These are phyloP conservation scores for Aquanectria penicillioides DNA, from an alignment of 2,329 filamentous ascomycete genomes.

Conservation along the genomic window DNA sequence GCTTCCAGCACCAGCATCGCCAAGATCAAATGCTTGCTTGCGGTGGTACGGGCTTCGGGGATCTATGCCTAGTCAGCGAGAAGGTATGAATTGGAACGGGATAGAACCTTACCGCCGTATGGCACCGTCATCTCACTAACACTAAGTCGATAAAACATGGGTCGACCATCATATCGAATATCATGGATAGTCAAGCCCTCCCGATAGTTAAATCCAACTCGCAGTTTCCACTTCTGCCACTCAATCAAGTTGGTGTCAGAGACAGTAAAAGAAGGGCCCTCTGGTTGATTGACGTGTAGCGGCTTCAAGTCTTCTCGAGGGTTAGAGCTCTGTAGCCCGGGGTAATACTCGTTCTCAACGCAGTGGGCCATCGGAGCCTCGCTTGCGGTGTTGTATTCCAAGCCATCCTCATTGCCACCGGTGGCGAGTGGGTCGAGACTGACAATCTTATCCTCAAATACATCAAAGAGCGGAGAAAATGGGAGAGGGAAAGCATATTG, in stretches of 20 bases:
- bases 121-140: conserved; percentile 77
- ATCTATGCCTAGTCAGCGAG: too few species aligned
- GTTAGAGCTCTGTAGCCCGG: conserved; percentile 49
- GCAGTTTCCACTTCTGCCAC: conserved; percentile 77
- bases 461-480: conserved; percentile 24
- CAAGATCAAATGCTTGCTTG: conserved; percentile 75
- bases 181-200: conserved; percentile 78
- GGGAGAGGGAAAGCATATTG: conserved; percentile 31
- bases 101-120: too few species aligned
- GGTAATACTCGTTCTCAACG: conserved; percentile 58
- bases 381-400: conserved; percentile 3
- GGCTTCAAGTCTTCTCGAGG: conserved; percentile 69
- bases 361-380: conserved; percentile 6
- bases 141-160: conserved; percentile 72
- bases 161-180: conserved; percentile 71
- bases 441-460: conserved; percentile 21
- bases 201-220: conserved; percentile 74
- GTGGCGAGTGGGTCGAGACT: conserved; percentile 22
- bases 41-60: conserved; percentile 69
- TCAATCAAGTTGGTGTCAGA: conserved; percentile 55
- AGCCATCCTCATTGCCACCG: conserved; percentile 11
- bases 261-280: conserved; percentile 74
- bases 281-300: conserved; percentile 75
- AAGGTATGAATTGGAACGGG: too few species aligned
- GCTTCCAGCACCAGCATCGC: conserved; percentile 71